A percentile compares a stretch with the other conserved stretches of the same genome.
Evolutionary conservation across 139 green algal species (phyloP).

Genomic region (Chlorella vulgaris): DNA sequence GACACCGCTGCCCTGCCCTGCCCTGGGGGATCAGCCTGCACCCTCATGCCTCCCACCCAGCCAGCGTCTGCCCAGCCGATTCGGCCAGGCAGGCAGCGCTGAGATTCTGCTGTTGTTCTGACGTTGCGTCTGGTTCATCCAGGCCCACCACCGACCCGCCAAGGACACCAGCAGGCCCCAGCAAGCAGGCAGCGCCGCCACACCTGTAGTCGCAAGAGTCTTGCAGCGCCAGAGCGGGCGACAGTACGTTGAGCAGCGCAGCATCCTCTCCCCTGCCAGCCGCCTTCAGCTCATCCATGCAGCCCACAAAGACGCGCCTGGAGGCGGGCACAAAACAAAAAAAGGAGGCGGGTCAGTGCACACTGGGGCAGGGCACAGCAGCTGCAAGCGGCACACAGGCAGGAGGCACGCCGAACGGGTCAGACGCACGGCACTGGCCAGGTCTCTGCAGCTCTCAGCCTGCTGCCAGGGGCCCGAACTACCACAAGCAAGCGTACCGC

Average conservation of each 20-base stretch:
- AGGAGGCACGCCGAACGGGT: not conserved
- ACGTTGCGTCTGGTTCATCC: too few species aligned
- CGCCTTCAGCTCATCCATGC: constrained; percentile 13
- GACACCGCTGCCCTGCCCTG: too few species aligned
- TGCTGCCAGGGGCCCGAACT: not conserved
- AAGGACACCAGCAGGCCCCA: not conserved
- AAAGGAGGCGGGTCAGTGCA: not conserved
- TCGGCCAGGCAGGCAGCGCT: too few species aligned
- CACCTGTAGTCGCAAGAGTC: constrained; percentile 41
- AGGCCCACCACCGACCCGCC: not conserved
- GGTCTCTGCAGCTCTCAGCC: too few species aligned
- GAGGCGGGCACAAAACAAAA: not conserved
- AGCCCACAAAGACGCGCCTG: constrained; percentile 34
- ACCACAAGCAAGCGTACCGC: not conserved
- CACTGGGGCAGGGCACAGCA: not conserved
- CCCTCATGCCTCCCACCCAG: too few species aligned
- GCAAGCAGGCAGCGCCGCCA: not conserved
- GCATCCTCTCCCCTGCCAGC: constrained; percentile 27
- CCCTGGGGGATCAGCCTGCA: too few species aligned
- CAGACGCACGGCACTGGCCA: too few species aligned
- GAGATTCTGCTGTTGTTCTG: too few species aligned
- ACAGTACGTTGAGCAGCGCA: constrained; percentile 28
- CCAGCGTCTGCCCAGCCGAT: too few species aligned
- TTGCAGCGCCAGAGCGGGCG: constrained; percentile 31
- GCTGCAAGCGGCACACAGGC: not conserved